phyloP scores from a whole-genome alignment of 768 basidiomycete species.

The Lactarius psammicola region DNA sequence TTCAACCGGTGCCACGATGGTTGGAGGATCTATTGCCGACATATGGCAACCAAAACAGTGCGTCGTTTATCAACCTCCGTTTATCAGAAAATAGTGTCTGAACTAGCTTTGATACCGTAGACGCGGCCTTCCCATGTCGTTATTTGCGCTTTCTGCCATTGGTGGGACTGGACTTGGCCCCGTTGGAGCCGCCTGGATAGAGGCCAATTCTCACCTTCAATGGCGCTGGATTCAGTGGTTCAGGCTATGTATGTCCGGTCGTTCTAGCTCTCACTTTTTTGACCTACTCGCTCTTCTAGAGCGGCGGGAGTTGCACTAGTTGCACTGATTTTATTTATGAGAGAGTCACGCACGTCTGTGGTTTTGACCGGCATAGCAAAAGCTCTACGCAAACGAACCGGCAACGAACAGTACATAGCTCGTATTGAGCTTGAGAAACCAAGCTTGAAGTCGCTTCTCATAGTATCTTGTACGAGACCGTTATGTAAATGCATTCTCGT shows the following conservation, averaged over 20 bases:
- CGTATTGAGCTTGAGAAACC: constrained; percentile 62
- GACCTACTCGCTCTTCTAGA: constrained; percentile 37
- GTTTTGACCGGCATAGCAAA: constrained; percentile 65
- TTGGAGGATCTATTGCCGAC: constrained; percentile 72
- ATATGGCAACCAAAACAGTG: constrained; percentile 65
- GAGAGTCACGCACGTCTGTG: constrained; percentile 72
- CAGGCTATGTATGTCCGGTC: constrained; percentile 52
- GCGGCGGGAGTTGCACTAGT: constrained; percentile 51
- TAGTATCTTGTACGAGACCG: constrained; percentile 67
- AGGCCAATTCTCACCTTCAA: constrained; percentile 51
- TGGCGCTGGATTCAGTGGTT: constrained; percentile 91
- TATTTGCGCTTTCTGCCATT: constrained; percentile 63
- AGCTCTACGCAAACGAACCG: constrained; percentile 61
- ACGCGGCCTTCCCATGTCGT: constrained; percentile 74
- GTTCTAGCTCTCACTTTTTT: constrained; percentile 3
- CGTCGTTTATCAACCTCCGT: constrained; percentile 22
- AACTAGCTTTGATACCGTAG: constrained; percentile 37
- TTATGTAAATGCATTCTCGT: constrained; percentile 49
- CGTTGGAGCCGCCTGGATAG: constrained; percentile 63
- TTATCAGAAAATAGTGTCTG: neutral
- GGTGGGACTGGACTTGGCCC: constrained; percentile 65
- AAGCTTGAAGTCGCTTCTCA: constrained; percentile 57
- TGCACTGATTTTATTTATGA: constrained; percentile 53
- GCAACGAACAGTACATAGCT: constrained; percentile 60
- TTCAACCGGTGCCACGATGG: constrained; percentile 69